Conservation (phyloP, 164 flowering plant species). For the Macadamia integrifolia region DNA sequence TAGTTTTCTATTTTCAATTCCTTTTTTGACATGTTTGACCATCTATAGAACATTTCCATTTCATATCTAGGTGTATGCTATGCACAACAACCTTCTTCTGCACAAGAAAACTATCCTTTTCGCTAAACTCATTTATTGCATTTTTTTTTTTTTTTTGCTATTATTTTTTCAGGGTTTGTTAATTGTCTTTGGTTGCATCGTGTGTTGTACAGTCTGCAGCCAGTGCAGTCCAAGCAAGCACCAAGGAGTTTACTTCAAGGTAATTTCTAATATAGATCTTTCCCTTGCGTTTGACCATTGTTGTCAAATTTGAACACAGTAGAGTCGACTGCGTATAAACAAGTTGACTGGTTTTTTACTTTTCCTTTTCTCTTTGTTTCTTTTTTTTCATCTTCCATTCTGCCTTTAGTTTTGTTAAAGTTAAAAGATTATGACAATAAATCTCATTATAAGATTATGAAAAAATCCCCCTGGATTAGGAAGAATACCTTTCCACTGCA, state of each 20-base stretch:
- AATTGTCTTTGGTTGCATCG: conserved; percentile 18
- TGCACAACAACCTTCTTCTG: neutral
- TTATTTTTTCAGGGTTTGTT: conserved; percentile 16
- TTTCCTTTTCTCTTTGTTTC: too few species aligned
- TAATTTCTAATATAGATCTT: conserved; percentile 1
- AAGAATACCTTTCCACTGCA: too few species aligned
- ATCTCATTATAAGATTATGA: too few species aligned
- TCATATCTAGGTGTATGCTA: too few species aligned
- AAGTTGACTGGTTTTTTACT: too few species aligned
- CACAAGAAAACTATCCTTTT: too few species aligned
- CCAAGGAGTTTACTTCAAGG: conserved; percentile 20
- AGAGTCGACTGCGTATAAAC: too few species aligned
- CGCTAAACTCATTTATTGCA: neutral
- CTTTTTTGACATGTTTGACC: neutral
- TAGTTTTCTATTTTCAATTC: neutral
- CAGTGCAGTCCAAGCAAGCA: conserved; percentile 21
- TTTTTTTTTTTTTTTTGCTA: neutral
- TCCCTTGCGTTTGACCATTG: neutral
- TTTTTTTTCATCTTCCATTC: neutral
- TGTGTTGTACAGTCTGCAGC: conserved; percentile 25
- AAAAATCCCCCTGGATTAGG: neutral
- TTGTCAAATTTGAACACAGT: neutral
- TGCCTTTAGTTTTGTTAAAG: too few species aligned
- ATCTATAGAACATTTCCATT: too few species aligned
- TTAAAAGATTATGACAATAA: too few species aligned